A percentile compares a stretch with the other conserved stretches of the same genome.
Conservation (phyloP, 192 early-diverging fungal species). For the Rhizophlyctis rosea region DNA sequence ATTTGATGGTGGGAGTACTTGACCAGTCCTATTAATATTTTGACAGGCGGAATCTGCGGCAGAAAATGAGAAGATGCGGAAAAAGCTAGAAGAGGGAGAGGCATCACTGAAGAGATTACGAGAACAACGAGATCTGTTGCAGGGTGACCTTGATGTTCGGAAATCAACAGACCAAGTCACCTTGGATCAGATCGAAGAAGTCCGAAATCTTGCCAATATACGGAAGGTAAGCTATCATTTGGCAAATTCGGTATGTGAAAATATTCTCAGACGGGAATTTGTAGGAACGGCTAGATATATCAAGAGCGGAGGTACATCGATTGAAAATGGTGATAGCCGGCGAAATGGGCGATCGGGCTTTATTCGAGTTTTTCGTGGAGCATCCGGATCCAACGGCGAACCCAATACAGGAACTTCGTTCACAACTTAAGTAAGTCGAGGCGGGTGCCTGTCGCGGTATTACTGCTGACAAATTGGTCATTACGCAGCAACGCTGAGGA, state of each 20-base stretch:
- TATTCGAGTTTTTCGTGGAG: constrained; percentile 42
- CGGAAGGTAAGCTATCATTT: constrained; percentile 25
- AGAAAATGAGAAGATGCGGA: constrained; percentile 35
- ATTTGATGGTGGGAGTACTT: too few species aligned
- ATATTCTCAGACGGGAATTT: too few species aligned
- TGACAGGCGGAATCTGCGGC: constrained; percentile 11
- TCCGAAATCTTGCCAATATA: constrained; percentile 35
- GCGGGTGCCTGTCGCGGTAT: neutral
- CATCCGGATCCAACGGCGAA: constrained; percentile 26
- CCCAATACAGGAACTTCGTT: constrained; percentile 30
- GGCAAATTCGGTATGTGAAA: neutral
- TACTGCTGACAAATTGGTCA: neutral
- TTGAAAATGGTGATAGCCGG: constrained; percentile 40
- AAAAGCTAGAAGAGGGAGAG: constrained; percentile 44
- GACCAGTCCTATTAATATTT: constrained; percentile 35
- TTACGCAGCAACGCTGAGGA: neutral
- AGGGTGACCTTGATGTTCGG: constrained; percentile 35
- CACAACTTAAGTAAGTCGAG: constrained; percentile 22
- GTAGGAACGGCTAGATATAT: too few species aligned
- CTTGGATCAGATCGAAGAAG: constrained; percentile 32
- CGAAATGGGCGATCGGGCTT: constrained; percentile 30
- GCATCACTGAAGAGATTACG: constrained; percentile 39
- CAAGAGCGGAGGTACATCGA: constrained; percentile 43
- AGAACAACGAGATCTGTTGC: constrained; percentile 39
- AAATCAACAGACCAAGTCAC: constrained; percentile 41